A percentile compares a stretch with the other conserved stretches of the same genome.
Evolutionary conservation across 2,329 filamentous ascomycete genomes (phyloP).

Genomic region (Microdochium bolleyi): DNA sequence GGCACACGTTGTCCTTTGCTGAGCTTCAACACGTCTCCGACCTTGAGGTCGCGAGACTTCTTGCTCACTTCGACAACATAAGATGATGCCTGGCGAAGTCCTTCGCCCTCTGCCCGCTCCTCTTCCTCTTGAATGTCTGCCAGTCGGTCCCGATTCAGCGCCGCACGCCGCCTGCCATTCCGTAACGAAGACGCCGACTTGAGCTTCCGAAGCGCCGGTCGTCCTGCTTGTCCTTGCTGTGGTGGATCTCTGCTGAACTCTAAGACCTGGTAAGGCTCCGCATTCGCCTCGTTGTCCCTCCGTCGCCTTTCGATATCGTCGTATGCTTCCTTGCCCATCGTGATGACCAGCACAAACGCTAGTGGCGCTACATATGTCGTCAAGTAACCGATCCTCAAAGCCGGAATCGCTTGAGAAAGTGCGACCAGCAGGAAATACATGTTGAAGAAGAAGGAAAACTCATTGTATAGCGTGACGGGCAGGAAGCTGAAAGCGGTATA

Average conservation of each 20-base stretch:
- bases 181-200: constrained; percentile 36
- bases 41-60: constrained; percentile 80
- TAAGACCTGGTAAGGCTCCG: constrained; percentile 77
- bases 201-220: constrained; percentile 28
- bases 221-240: constrained; percentile 37
- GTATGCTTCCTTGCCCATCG: constrained; percentile 88
- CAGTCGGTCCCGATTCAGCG: constrained; percentile 32
- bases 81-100: constrained; percentile 32
- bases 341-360: constrained; percentile 85
- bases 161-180: constrained; percentile 26
- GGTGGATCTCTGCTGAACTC: constrained; percentile 38
- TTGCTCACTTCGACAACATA: constrained; percentile 61
- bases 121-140: constrained; percentile 67
- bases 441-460: constrained; percentile 99
- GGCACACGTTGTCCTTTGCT: constrained; percentile 89
- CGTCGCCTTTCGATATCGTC: constrained; percentile 84
- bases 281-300: constrained; percentile 89
- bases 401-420: constrained; percentile 83
- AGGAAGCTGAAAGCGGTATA: constrained; percentile 94
- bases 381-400: constrained; percentile 85
- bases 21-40: constrained; percentile 92
- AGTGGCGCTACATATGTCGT: constrained; percentile 90
- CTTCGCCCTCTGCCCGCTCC: constrained; percentile 38
- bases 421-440: constrained; percentile 97
- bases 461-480: constrained; percentile 91